phyloP scores from a whole-genome alignment of 208 protist species.

The Trypanosoma platydactyli region DNA sequence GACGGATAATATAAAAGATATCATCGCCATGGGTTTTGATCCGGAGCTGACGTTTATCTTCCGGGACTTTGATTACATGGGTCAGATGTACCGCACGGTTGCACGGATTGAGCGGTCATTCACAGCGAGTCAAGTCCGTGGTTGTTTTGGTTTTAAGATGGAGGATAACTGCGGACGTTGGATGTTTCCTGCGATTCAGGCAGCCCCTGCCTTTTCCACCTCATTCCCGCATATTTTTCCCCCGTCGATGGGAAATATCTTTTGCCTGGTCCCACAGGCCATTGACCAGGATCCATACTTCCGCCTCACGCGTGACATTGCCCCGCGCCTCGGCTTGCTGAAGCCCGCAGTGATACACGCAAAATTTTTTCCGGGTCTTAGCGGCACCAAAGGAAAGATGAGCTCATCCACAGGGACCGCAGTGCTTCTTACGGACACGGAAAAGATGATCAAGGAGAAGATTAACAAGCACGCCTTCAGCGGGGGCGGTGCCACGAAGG shows the following conservation, averaged over 20 bases:
- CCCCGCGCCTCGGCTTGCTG: constrained; percentile 92
- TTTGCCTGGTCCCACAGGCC: constrained; percentile 99
- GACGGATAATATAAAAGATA: constrained; percentile 98
- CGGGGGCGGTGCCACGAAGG: constrained; percentile 95
- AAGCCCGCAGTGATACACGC: constrained; percentile 98
- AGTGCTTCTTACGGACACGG: constrained; percentile 98
- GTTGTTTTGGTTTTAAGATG: constrained; percentile 97
- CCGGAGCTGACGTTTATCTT: constrained; percentile 99
- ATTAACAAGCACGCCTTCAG: constrained; percentile 98
- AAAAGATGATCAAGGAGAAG: constrained; percentile 94
- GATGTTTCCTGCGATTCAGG: constrained; percentile 98
- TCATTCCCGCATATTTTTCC: constrained; percentile 98
- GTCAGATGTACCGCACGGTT: constrained; percentile 96
- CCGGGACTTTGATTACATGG: constrained; percentile 97
- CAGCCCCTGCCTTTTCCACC: constrained; percentile 96
- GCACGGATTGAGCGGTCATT: constrained; percentile 94
- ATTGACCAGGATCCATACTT: constrained; percentile 99
- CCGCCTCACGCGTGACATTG: constrained; percentile 98
- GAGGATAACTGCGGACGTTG: constrained; percentile 96
- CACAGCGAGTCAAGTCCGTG: constrained; percentile 93
- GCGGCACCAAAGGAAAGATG: constrained; percentile 98
- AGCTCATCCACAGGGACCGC: constrained; percentile 90
- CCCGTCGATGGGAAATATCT: constrained; percentile 81
- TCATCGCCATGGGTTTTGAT: constrained; percentile 99
- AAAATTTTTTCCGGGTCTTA: constrained; percentile 98